Evolutionary conservation across 306 rosid species (phyloP).

Genomic region (Acacia melanoxylon): DNA sequence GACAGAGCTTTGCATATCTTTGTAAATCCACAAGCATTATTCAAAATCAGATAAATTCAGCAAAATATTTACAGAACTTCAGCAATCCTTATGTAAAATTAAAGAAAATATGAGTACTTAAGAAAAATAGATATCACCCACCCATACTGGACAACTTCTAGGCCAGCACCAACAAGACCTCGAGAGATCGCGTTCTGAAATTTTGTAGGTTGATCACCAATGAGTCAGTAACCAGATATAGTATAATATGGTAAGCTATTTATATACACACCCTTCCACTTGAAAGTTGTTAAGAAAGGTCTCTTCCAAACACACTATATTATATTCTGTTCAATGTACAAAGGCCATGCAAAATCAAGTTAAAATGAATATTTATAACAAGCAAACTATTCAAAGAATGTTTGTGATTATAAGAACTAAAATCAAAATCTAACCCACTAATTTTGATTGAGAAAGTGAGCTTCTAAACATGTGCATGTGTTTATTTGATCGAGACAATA

Average conservation of each 20-base stretch:
- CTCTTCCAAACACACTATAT: conserved; percentile 18
- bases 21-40: neutral
- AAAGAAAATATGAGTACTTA: conserved; percentile 7
- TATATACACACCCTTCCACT: conserved; percentile 8
- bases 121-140: conserved; percentile 40
- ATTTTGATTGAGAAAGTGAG: conserved; percentile 11
- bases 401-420: conserved; percentile 10
- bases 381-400: conserved; percentile 7
- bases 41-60: neutral
- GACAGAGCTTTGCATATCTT: neutral
- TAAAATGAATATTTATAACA: conserved; percentile 9
- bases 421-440: conserved; percentile 16
- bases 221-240: conserved; percentile 28
- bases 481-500: conserved; percentile 12
- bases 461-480: neutral
- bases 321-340: conserved; percentile 18
- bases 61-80: neutral
- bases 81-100: conserved; percentile 5
- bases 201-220: conserved; percentile 33
- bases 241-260: conserved; percentile 22
- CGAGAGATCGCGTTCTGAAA: conserved; percentile 85
- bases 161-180: conserved; percentile 75
- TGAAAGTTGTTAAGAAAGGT: conserved; percentile 14
- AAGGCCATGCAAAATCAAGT: conserved; percentile 20
- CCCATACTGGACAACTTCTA: conserved; percentile 94